Percentiles rank a stretch among this genome's conserved stretches.
Evolutionary conservation across 163 green algal genomes (phyloP).

Genomic region (Chlamydomonas reinhardtii): DNA sequence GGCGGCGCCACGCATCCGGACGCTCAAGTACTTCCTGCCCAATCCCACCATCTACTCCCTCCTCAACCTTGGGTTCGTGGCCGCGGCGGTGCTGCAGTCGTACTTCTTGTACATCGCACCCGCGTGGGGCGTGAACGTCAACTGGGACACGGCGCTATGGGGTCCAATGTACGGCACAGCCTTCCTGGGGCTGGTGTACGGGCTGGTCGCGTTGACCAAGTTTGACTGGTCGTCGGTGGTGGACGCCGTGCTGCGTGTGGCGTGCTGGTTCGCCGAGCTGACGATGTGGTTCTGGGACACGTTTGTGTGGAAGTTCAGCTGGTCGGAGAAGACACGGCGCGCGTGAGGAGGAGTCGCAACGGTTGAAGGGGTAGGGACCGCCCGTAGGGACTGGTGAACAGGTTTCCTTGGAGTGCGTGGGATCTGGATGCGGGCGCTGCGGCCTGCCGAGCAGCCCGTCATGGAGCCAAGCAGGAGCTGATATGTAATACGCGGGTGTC

Average conservation of each 20-base stretch:
- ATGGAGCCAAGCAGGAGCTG: too few species aligned
- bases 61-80: conserved; percentile 18
- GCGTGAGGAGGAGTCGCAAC: neutral
- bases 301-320: conserved; percentile 37
- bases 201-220: neutral
- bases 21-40: conserved; percentile 13
- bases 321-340: conserved; percentile 4
- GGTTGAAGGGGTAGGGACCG: too few species aligned
- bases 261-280: neutral
- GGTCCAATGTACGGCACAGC: conserved; percentile 27
- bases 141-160: conserved; percentile 43
- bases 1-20: too few species aligned
- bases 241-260: neutral
- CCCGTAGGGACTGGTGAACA: too few species aligned
- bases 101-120: conserved; percentile 6
- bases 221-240: conserved; percentile 27
- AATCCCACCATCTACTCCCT: neutral
- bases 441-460: too few species aligned
- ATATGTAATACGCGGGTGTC: too few species aligned
- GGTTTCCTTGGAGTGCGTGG: too few species aligned
- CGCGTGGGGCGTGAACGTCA: conserved; percentile 23
- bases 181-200: conserved; percentile 11
- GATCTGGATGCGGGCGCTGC: too few species aligned
- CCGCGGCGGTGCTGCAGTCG: conserved; percentile 16
- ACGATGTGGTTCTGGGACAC: conserved; percentile 26